A percentile compares a stretch with the other conserved stretches of the same genome.
Evolutionary conservation across 768 basidiomycete species (phyloP).

Genomic region (Lactarius sanguifluus): DNA sequence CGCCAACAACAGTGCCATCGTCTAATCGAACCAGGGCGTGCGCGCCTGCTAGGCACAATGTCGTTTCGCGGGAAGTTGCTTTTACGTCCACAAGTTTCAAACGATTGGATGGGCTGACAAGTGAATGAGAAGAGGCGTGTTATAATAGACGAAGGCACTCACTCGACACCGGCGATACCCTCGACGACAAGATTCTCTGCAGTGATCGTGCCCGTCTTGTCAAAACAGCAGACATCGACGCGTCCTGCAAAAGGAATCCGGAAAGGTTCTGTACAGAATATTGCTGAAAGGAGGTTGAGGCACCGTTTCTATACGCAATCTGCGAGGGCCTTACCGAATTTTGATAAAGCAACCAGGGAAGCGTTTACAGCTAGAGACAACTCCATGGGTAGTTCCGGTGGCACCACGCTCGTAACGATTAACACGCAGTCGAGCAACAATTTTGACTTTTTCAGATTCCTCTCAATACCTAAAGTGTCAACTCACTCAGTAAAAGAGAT

Average conservation of each 20-base stretch:
- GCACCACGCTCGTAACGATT: conserved; percentile 96
- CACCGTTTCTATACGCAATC: neutral
- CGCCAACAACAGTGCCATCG: conserved; percentile 91
- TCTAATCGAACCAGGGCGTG: conserved; percentile 94
- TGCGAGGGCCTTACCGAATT: conserved; percentile 62
- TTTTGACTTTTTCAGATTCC: conserved; percentile 92
- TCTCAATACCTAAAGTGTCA: conserved; percentile 67
- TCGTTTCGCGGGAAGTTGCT: conserved; percentile 74
- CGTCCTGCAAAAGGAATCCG: conserved; percentile 94
- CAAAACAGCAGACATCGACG: conserved; percentile 98
- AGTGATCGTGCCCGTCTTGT: conserved; percentile 99
- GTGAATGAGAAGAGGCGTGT: conserved; percentile 7
- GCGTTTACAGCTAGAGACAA: conserved; percentile 95
- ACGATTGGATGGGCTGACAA: conserved; percentile 54
- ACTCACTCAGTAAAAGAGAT: neutral
- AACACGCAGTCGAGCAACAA: conserved; percentile 92
- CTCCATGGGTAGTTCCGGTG: conserved; percentile 98
- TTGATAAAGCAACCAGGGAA: conserved; percentile 88
- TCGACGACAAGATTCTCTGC: conserved; percentile 94
- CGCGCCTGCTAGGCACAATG: conserved; percentile 85
- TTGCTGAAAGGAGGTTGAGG: conserved; percentile 54
- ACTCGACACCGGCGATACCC: conserved; percentile 91
- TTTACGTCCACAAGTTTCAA: conserved; percentile 75
- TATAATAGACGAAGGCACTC: conserved; percentile 36
- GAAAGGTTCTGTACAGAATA: conserved; percentile 99